Base-by-base conservation (phyloP, 2,329 filamentous ascomycete species). In the Monilinia fructicola region DNA sequence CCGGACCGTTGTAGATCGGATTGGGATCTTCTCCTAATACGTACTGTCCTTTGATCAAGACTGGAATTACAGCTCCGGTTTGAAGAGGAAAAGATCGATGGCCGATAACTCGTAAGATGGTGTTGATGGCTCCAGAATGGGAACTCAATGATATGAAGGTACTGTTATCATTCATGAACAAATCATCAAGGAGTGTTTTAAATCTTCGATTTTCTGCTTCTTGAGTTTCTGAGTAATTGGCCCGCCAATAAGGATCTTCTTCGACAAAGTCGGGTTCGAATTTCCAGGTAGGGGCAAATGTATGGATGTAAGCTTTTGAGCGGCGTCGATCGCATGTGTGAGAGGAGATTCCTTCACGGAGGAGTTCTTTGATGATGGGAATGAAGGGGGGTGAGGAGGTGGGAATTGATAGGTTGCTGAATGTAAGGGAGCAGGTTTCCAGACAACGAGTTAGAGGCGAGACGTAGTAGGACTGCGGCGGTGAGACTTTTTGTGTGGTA, bases 41-140 rank as follows among this genome's bases (percentile, higher is more conserved):
- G 12, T 75, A 82, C 69, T 85, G 81, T 0, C 83, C 86, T 76
- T 84, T 86, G 35, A 91, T 84, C 1, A 91, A 80, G 2, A 90
- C 86, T 0, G 89, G 88, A 40, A 92, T 88, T 10, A 88, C 84
- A 69, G 87, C 84, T 11, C 89, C 89, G 0, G 89, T 92, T n/a
- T 81, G 80, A 16, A 91, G 78, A 1, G 78, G 75, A 73, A 91
- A 92, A 1, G 77, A 70, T n/a, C 83, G 82, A 72, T 91, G 89
- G 61, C 83, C 82, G 4, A 90, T 77, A 0, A 86, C 86, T 62
- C 35, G 38, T 18, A 88, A 78, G n/a, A 85, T 77, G 52, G 78
- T 80, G 5, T 72, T 74, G 70, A 88, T 87, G 71, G 85, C 81
- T 12, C 86, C 87, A 21, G 82, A 84, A 77, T 90, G 87, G 56